These are phyloP conservation scores for Tuber borchii DNA, from an alignment of 495 filamentous ascomycete genomes.

Conservation along the genomic window DNA sequence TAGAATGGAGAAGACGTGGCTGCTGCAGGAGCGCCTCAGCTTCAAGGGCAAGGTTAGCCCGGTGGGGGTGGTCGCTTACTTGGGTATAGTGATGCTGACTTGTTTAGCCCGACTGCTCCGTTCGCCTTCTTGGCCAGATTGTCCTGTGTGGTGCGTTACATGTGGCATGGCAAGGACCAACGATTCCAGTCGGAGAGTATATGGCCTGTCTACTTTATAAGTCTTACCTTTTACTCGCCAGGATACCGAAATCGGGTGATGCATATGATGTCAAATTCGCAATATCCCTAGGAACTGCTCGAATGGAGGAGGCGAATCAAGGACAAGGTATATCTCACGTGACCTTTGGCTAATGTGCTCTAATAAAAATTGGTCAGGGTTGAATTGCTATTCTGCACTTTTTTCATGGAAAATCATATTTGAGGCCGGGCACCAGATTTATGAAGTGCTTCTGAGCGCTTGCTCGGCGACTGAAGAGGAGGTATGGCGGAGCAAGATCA, in stretches of 20 bases:
- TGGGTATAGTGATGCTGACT: slow-evolving; percentile 15
- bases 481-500: slow-evolving; percentile 60
- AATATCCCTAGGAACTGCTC: slow-evolving; percentile 62
- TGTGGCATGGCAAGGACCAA: slow-evolving; percentile 68
- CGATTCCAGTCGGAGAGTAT: slow-evolving; percentile 65
- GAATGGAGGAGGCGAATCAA: slow-evolving; percentile 71
- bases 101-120: slow-evolving; percentile 39
- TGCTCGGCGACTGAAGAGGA: slow-evolving; percentile 76
- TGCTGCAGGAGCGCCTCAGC: slow-evolving; percentile 67
- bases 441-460: slow-evolving; percentile 81
- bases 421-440: slow-evolving; percentile 65
- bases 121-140: slow-evolving; percentile 74
- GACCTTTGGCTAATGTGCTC: not conserved
- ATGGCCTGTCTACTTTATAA: slow-evolving; percentile 83
- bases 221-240: slow-evolving; percentile 71
- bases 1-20: slow-evolving; percentile 64
- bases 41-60: slow-evolving; percentile 63
- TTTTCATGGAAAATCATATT: slow-evolving; percentile 95
- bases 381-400: slow-evolving; percentile 76
- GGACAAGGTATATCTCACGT: slow-evolving; percentile 58
- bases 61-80: not conserved
- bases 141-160: slow-evolving; percentile 80
- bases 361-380: slow-evolving; percentile 45
- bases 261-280: slow-evolving; percentile 68
- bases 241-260: slow-evolving; percentile 53